Evolutionary conservation across 495 filamentous ascomycete species (phyloP).

Genomic region (Aspergillus sclerotioniger): DNA sequence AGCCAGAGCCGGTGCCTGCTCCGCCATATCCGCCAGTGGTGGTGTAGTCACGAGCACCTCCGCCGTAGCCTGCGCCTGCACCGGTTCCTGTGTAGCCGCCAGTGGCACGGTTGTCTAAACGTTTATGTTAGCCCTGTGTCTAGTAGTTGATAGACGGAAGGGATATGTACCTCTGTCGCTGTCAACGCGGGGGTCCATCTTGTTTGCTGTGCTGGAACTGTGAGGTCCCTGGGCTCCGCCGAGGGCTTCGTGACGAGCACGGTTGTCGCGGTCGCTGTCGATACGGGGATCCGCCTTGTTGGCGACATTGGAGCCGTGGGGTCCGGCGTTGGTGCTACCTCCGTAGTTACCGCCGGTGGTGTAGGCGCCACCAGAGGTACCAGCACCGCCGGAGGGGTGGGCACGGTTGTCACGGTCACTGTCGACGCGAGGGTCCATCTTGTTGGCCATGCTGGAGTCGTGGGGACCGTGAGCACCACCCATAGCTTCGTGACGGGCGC

Average conservation of each 20-base stretch:
- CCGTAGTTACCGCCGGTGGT: background rate
- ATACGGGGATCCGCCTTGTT: slow-evolving; percentile 7
- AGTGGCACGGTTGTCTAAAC: no score
- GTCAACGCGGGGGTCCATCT: slow-evolving; percentile 8
- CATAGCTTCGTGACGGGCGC: slow-evolving; percentile 8
- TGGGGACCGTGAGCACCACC: slow-evolving; percentile 6
- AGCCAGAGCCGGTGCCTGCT: no score
- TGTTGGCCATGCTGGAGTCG: slow-evolving; percentile 20
- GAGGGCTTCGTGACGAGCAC: background rate
- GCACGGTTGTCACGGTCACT: slow-evolving; percentile 21
- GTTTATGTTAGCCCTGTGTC: no score
- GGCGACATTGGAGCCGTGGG: slow-evolving; percentile 11
- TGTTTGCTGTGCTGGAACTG: slow-evolving; percentile 15
- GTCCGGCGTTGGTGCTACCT: slow-evolving; percentile 11
- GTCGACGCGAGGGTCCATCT: slow-evolving; percentile 24
- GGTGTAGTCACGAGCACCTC: no score
- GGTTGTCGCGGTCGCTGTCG: slow-evolving; percentile 1
- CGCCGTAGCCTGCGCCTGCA: no score
- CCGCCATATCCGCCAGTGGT: no score
- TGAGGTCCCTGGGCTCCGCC: slow-evolving; percentile 24
- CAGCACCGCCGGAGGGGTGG: slow-evolving; percentile 22
- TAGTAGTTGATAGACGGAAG: background rate
- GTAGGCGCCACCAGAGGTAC: slow-evolving; percentile 17
- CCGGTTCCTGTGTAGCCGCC: no score
- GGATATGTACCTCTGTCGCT: no score